phyloP scores from a whole-genome alignment of 2,329 filamentous ascomycete genomes.

The Madurella fahalii region DNA sequence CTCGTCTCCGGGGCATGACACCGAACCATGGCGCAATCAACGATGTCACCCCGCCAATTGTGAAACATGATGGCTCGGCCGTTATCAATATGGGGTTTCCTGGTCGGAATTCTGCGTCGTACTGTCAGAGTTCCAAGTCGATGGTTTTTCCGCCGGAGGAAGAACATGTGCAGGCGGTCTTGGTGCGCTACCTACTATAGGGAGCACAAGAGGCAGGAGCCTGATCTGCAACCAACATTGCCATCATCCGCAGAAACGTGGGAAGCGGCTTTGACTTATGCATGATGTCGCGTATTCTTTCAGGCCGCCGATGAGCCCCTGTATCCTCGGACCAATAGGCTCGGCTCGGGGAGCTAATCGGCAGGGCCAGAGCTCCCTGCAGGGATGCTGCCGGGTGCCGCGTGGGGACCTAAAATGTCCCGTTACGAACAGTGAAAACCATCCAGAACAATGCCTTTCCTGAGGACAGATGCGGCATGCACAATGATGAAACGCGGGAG shows the following conservation, averaged over 20 bases:
- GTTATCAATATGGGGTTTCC: no score
- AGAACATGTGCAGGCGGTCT: no score
- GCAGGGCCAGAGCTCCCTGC: conserved; percentile 16
- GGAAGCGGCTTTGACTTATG: conserved; percentile 14
- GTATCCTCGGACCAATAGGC: neutral
- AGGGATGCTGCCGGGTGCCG: conserved; percentile 1
- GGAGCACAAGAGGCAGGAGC: no score
- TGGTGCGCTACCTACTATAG: no score
- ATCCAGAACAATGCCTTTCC: conserved; percentile 23
- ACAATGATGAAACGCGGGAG: conserved; percentile 23
- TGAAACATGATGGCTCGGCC: no score
- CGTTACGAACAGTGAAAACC: neutral
- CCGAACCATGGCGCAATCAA: no score
- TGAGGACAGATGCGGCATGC: conserved; percentile 11
- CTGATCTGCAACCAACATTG: no score
- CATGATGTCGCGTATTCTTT: conserved; percentile 5
- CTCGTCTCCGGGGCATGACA: no score
- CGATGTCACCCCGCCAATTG: no score
- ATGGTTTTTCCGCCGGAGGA: no score
- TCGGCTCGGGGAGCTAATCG: conserved; percentile 7
- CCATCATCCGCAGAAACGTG: neutral
- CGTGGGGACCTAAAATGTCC: conserved; percentile 5
- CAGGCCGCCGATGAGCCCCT: conserved; percentile 1
- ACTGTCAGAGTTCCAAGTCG: no score
- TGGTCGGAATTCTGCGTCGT: no score